phyloP scores from a whole-genome alignment of 1,284 basidiomycete genomes.

The Porphyrellus sp. region DNA sequence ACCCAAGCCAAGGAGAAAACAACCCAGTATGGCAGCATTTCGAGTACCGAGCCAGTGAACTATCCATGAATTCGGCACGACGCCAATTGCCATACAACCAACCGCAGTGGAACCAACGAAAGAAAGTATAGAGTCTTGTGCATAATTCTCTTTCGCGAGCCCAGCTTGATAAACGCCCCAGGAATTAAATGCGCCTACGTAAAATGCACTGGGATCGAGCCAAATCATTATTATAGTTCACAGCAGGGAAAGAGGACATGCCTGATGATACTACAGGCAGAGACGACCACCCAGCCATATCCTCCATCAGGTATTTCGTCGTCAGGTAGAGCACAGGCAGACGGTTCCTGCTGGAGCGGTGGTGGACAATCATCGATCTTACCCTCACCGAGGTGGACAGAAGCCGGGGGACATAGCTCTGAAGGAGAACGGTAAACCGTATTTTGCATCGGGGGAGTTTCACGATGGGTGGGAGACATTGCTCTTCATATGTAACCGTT shows the following conservation, averaged over 20 bases:
- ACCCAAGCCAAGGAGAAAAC: constrained; percentile 27
- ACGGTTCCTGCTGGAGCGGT: neutral
- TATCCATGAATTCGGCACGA: constrained; percentile 29
- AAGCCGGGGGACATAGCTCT: neutral
- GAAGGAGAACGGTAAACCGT: neutral
- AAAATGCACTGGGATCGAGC: constrained; percentile 20
- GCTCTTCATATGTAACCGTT: neutral
- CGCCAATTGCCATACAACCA: constrained; percentile 31
- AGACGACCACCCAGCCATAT: constrained; percentile 24
- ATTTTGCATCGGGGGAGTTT: neutral
- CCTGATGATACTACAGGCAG: constrained; percentile 24
- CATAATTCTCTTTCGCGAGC: constrained; percentile 25
- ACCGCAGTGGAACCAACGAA: constrained; percentile 35
- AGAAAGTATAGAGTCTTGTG: constrained; percentile 26
- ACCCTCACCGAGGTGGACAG: neutral
- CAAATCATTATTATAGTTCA: neutral
- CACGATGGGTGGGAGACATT: neutral
- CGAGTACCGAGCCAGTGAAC: constrained; percentile 29
- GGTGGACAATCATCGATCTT: neutral
- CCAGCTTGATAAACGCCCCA: constrained; percentile 34
- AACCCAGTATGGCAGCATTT: constrained; percentile 25
- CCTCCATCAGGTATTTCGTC: constrained; percentile 24
- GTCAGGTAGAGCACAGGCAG: neutral
- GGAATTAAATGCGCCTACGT: constrained; percentile 28
- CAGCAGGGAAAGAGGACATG: constrained; percentile 7